These are phyloP conservation scores for Ciborinia camelliae DNA, from an alignment of 2,329 filamentous ascomycete species.

Conservation along the genomic window DNA sequence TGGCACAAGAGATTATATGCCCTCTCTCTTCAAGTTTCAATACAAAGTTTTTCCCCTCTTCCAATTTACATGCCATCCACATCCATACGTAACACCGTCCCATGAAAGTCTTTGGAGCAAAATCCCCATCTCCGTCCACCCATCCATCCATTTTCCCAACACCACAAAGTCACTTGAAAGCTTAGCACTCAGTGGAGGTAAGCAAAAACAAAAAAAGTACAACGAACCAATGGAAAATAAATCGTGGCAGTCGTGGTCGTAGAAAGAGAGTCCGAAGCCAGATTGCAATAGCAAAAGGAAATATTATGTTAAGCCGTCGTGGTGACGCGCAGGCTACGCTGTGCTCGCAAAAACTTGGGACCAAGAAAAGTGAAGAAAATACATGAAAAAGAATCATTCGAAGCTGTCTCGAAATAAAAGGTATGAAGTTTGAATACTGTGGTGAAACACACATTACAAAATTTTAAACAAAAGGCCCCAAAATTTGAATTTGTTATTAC, in stretches of 20 bases:
- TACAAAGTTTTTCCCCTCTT: not conserved
- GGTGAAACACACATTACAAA: conserved; percentile 18
- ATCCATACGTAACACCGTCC: not conserved
- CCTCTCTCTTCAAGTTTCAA: not conserved
- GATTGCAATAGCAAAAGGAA: not conserved
- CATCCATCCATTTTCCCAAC: not conserved
- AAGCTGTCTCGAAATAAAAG: conserved; percentile 17
- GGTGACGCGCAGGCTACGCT: conserved; percentile 10
- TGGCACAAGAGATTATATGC: not conserved
- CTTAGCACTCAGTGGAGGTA: not conserved
- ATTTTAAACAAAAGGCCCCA: conserved; percentile 20
- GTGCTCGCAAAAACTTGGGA: not conserved
- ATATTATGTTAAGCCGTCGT: conserved; percentile 10
- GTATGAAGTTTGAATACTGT: conserved; percentile 18
- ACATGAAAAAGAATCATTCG: conserved; percentile 19
- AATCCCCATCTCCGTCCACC: not conserved
- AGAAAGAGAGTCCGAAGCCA: conserved; percentile 6
- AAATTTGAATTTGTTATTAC: conserved; percentile 19
- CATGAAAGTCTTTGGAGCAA: not conserved
- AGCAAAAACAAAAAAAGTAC: conserved; percentile 10
- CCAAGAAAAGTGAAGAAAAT: conserved; percentile 9
- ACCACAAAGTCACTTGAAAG: conserved; percentile 1
- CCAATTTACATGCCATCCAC: not conserved
- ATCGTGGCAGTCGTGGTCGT: conserved; percentile 19
- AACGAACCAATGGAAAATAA: conserved; percentile 3